Evolutionary conservation across 805 yeast species (phyloP), one percentile per base, ranked within the genome.

Genomic region (Kodamaea neixiangensis): DNA sequence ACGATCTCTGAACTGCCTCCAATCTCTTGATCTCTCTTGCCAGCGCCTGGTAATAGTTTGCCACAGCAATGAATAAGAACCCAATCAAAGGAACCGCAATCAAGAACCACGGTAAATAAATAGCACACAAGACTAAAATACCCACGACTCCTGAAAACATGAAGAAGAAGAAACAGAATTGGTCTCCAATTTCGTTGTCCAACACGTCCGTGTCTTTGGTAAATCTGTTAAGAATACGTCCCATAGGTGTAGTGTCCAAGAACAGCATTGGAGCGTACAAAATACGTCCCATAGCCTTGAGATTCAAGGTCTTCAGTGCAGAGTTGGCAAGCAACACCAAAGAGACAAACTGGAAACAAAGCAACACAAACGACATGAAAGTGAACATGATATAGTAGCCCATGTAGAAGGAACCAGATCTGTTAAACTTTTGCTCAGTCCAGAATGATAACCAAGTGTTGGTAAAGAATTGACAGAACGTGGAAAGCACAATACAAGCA

Each of bases 381-480:
- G 86, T 71, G 56, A 85, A 73, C 78, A 85, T 72, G 41, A 87
- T 85, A 58, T 85, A 86, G 43, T 88, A 58, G 1, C 94, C 96
- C 64, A 86, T 86, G 69, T 89, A 89, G 58, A 83, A 82, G 0
- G 82, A 78, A 47, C 75, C 70, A 7, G 78, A 50, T 50, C 70
- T 68, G 21, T 64, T 62, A 60, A 86, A 88, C 62, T 78, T 81
- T 46, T 73, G 54, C 14, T 74, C 76, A 5, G 85, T 75, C 97
- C 97, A 90, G 66, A 86, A 90, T 1, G 96, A 84, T 51, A 90
- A 73, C 96, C 96, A 88, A 15, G 86, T 83, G 63, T 84, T 86
- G 41, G 86, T 77, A 60, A 86, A 83, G 38, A 85, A 65, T 48
- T 72, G 73, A 52, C 78, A 72, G 63, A 84, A 85, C 1, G 79